These are phyloP conservation scores for Irpex sp. DNA, from an alignment of 1,284 basidiomycete genomes.

Conservation along the genomic window DNA sequence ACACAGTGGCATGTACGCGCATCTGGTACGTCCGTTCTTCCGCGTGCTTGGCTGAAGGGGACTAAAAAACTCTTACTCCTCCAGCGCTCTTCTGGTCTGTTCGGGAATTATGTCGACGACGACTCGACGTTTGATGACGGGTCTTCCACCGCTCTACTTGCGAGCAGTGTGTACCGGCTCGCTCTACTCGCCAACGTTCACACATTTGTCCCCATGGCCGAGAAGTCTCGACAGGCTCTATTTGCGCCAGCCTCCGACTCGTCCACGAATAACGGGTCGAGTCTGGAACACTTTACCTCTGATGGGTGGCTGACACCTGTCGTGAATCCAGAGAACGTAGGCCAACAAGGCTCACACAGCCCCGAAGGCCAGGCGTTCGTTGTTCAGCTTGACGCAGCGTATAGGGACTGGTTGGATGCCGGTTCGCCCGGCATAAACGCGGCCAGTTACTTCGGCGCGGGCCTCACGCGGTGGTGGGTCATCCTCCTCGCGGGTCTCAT, in stretches of 20 bases:
- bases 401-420: constrained; percentile 41
- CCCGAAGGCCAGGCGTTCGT: constrained; percentile 59
- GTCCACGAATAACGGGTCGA: constrained; percentile 9
- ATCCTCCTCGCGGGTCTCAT: background rate
- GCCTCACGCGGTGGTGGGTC: background rate
- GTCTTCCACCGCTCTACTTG: constrained; percentile 72
- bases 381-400: constrained; percentile 50
- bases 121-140: constrained; percentile 68
- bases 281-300: constrained; percentile 45
- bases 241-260: constrained; percentile 25
- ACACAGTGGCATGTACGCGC: constrained; percentile 62
- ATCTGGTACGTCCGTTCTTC: constrained; percentile 36
- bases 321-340: constrained; percentile 45
- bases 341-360: constrained; percentile 25
- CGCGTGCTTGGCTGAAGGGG: background rate
- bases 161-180: constrained; percentile 72
- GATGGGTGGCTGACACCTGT: constrained; percentile 53
- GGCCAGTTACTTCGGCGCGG: background rate
- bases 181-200: constrained; percentile 38
- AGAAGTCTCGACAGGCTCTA: constrained; percentile 49
- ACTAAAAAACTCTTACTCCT: constrained; percentile 1
- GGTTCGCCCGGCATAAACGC: constrained; percentile 34
- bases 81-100: constrained; percentile 53
- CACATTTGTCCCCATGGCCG: constrained; percentile 51
- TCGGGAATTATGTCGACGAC: constrained; percentile 76